Conservation (phyloP, 2,329 filamentous ascomycete species). For the Aspergillus aculeatinus region DNA sequence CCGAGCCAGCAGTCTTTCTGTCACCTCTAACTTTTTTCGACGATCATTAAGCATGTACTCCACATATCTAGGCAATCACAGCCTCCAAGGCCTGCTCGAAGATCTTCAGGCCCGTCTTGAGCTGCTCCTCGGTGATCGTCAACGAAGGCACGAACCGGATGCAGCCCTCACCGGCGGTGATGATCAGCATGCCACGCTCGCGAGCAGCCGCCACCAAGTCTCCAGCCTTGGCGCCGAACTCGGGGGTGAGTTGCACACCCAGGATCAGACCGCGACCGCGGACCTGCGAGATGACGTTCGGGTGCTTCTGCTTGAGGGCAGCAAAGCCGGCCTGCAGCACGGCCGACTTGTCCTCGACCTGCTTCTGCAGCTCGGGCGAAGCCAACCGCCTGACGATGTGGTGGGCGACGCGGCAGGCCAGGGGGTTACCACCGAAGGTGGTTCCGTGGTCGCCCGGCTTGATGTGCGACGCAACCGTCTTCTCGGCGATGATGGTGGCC, state of each 20-base stretch:
- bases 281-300: conserved; percentile 72
- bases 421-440: conserved; percentile 89
- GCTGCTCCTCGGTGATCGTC: conserved; percentile 76
- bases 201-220: conserved; percentile 78
- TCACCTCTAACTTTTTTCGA: not conserved
- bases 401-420: conserved; percentile 80
- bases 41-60: not conserved
- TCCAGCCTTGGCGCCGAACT: conserved; percentile 53
- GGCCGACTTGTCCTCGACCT: conserved; percentile 67
- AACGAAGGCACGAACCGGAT: conserved; percentile 88
- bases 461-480: conserved; percentile 66
- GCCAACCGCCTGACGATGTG: conserved; percentile 78
- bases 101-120: conserved; percentile 72
- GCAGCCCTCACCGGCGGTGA: conserved; percentile 90
- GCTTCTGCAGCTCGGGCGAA: conserved; percentile 66
- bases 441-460: conserved; percentile 84
- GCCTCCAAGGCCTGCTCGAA: conserved; percentile 66
- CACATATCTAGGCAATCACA: conserved; percentile 47
- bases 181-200: conserved; percentile 82
- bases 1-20: not conserved
- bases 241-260: conserved; percentile 75
- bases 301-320: conserved; percentile 59
- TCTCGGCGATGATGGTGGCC: conserved; percentile 67
- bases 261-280: conserved; percentile 83
- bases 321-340: conserved; percentile 60